phyloP scores from a whole-genome alignment of 2,329 filamentous ascomycete species.

The Aspergillus jensenii region DNA sequence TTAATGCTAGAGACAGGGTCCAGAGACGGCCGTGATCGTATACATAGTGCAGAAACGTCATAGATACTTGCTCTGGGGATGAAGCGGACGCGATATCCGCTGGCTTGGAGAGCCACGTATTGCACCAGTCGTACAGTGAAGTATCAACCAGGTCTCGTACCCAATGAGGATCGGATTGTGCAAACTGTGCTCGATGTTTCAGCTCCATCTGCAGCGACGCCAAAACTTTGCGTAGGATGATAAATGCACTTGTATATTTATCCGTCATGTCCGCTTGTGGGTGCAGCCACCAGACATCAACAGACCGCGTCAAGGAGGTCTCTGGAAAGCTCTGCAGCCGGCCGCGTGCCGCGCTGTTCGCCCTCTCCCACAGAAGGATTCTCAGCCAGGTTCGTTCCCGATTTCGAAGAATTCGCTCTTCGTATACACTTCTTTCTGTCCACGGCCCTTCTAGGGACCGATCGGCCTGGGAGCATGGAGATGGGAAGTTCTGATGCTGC shows the following conservation, averaged over 20 bases:
- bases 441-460: neutral
- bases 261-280: constrained; percentile 28
- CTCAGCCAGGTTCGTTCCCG: constrained; percentile 32
- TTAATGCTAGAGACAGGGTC: constrained; percentile 29
- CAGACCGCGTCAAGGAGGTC: constrained; percentile 22
- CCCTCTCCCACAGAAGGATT: constrained; percentile 32
- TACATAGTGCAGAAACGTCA: constrained; percentile 25
- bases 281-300: constrained; percentile 31
- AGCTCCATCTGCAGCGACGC: constrained; percentile 22
- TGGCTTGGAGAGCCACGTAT: constrained; percentile 20
- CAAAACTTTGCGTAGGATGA: constrained; percentile 22
- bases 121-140: constrained; percentile 23
- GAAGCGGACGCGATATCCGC: neutral
- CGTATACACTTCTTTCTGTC: neutral
- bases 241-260: constrained; percentile 31
- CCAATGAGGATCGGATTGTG: constrained; percentile 25
- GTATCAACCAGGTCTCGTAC: constrained; percentile 23
- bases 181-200: constrained; percentile 6
- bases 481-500: neutral
- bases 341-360: constrained; percentile 29
- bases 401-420: constrained; percentile 18
- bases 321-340: constrained; percentile 29
- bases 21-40: constrained; percentile 29
- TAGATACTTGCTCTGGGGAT: constrained; percentile 15
- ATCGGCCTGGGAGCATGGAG: neutral